Percentiles rank a stretch among this genome's conserved stretches.
phyloP scores from a whole-genome alignment of 345 rosid species.

The Salix dunnii region DNA sequence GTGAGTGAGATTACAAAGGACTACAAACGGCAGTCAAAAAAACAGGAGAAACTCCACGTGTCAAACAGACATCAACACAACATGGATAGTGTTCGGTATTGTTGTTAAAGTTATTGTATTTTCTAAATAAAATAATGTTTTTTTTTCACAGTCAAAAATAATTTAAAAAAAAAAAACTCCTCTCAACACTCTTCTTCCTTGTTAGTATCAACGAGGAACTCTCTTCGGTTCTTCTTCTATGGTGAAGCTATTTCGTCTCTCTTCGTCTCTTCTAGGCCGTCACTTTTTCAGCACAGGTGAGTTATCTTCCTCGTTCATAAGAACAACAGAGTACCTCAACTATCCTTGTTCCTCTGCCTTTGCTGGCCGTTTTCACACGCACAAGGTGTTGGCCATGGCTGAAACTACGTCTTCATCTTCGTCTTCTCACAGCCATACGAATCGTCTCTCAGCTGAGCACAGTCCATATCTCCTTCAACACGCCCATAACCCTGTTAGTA shows the following conservation, averaged over 20 bases:
- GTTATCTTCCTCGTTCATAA: not conserved
- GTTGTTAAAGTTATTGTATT: no score
- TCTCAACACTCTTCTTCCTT: no score
- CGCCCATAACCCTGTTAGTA: constrained; percentile 74
- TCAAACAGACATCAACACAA: no score
- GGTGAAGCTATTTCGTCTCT: constrained; percentile 2
- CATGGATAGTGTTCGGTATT: no score
- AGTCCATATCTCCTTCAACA: constrained; percentile 93
- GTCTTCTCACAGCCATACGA: constrained; percentile 42
- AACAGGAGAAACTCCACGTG: no score
- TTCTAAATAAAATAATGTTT: no score
- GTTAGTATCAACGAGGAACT: not conserved
- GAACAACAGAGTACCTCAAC: not conserved
- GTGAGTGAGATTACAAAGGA: no score
- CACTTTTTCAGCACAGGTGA: not conserved
- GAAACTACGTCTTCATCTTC: constrained; percentile 4
- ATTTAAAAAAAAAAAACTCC: no score
- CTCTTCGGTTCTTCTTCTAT: not conserved
- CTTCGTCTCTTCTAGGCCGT: not conserved
- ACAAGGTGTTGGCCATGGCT: constrained; percentile 18
- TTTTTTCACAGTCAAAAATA: no score
- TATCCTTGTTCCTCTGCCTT: not conserved
- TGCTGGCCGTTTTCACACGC: constrained; percentile 12
- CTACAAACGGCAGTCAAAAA: no score
- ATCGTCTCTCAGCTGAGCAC: constrained; percentile 77